phyloP scores from a whole-genome alignment of 176 grass and related monocot species.

The Hsuehochloa calcarea region DNA sequence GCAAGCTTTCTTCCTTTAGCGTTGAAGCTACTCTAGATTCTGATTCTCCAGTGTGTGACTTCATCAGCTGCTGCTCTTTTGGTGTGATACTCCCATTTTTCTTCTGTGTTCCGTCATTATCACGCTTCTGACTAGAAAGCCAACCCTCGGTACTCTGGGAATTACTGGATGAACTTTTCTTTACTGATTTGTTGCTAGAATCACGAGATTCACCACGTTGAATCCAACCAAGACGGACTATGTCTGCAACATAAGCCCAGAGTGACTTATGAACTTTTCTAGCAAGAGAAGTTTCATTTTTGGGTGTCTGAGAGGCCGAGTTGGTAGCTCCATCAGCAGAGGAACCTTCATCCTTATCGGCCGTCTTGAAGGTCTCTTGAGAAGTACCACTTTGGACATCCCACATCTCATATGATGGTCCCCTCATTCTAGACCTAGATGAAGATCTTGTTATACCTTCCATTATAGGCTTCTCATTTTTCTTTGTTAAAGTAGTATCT shows the following conservation, averaged over 20 bases:
- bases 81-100: conserved; percentile 33
- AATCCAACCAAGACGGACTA: conserved; percentile 82
- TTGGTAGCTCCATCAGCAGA: conserved; percentile 44
- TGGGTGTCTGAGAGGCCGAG: conserved; percentile 42
- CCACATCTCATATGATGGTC: conserved; percentile 74
- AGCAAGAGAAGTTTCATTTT: conserved; percentile 55
- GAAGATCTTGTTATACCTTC: conserved; percentile 51
- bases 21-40: no score
- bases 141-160: conserved; percentile 79
- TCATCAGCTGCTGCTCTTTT: conserved; percentile 34
- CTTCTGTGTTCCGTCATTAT: conserved; percentile 49
- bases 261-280: conserved; percentile 66
- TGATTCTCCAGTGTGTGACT: conserved; percentile 27
- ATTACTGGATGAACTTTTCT: conserved; percentile 72
- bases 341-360: conserved; percentile 44
- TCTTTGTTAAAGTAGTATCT: conserved; percentile 30
- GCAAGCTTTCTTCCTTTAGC: conserved; percentile 23
- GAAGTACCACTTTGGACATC: conserved; percentile 55
- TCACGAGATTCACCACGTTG: conserved; percentile 51
- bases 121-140: conserved; percentile 67
- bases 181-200: conserved; percentile 57
- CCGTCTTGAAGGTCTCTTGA: conserved; percentile 60
- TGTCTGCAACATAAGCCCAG: conserved; percentile 86
- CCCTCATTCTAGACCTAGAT: conserved; percentile 53
- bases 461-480: conserved; percentile 41